These are phyloP conservation scores for Penicillium digitatum DNA, from an alignment of 2,329 filamentous ascomycete genomes.

Conservation along the genomic window DNA sequence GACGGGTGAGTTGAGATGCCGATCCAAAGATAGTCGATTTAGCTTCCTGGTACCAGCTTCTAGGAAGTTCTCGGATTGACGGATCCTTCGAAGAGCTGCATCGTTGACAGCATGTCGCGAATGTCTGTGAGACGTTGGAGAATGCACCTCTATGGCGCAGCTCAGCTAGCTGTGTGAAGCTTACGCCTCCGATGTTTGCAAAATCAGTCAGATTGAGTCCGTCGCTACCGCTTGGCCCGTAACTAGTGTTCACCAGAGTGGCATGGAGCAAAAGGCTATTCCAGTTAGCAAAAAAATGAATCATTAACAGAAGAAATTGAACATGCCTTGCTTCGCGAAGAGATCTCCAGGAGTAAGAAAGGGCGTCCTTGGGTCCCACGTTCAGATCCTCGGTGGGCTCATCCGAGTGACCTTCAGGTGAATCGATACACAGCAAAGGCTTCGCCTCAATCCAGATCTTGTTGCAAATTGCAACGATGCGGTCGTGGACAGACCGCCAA, in stretches of 20 bases:
- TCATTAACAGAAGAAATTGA: background rate
- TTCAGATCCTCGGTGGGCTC: slow-evolving; percentile 64
- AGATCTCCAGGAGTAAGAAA: slow-evolving; percentile 93
- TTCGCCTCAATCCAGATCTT: slow-evolving; percentile 74
- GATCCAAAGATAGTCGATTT: slow-evolving; percentile 69
- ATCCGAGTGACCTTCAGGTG: slow-evolving; percentile 75
- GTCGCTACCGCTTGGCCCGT: slow-evolving; percentile 41
- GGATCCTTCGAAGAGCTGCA: slow-evolving; percentile 52
- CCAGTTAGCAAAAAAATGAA: slow-evolving; percentile 17
- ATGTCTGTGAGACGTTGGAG: slow-evolving; percentile 85
- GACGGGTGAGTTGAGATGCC: slow-evolving; percentile 72
- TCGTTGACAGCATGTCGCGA: slow-evolving; percentile 71
- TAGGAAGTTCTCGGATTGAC: slow-evolving; percentile 49
- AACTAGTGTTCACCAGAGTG: slow-evolving; percentile 54
- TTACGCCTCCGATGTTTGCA: slow-evolving; percentile 64
- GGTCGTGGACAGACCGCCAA: slow-evolving; percentile 38
- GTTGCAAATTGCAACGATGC: slow-evolving; percentile 58
- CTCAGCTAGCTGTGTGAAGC: slow-evolving; percentile 76
- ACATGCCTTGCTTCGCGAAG: slow-evolving; percentile 85
- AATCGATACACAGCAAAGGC: slow-evolving; percentile 82
- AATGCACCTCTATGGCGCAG: slow-evolving; percentile 90
- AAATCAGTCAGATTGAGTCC: slow-evolving; percentile 58
- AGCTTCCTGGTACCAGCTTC: slow-evolving; percentile 66
- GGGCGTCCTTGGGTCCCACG: slow-evolving; percentile 73
- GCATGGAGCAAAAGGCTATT: slow-evolving; percentile 66